phyloP scores from a whole-genome alignment of 2,329 filamentous ascomycete genomes.

The Colletotrichum theobromicola region DNA sequence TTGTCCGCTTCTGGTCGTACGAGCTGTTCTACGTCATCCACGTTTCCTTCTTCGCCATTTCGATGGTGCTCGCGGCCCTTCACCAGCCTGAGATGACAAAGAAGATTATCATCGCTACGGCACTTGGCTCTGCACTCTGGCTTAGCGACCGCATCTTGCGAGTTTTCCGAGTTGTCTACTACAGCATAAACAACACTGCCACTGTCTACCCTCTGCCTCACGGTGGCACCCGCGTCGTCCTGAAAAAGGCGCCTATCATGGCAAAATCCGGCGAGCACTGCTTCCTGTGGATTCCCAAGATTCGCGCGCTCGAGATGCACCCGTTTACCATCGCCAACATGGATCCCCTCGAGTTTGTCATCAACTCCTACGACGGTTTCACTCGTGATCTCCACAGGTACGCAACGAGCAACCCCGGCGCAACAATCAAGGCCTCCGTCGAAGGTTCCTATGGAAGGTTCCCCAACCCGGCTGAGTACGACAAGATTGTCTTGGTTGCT shows the following conservation, averaged over 20 bases:
- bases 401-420: constrained; percentile 47
- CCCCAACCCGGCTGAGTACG: constrained; percentile 43
- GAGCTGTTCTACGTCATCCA: constrained; percentile 62
- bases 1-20: constrained; percentile 55
- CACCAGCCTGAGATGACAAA: constrained; percentile 54
- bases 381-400: constrained; percentile 54
- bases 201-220: constrained; percentile 58
- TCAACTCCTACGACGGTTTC: constrained; percentile 62
- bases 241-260: constrained; percentile 52
- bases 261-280: constrained; percentile 64
- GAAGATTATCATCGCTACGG: constrained; percentile 46
- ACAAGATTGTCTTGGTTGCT: constrained; percentile 27
- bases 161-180: constrained; percentile 43
- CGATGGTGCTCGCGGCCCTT: constrained; percentile 52
- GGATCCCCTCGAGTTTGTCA: constrained; percentile 61
- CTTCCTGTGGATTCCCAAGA: constrained; percentile 66
- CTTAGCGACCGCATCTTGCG: constrained; percentile 55
- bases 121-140: constrained; percentile 54
- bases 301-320: constrained; percentile 64
- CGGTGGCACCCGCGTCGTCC: constrained; percentile 59
- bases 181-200: constrained; percentile 56
- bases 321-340: constrained; percentile 66
- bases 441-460: constrained; percentile 61
- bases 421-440: constrained; percentile 48
- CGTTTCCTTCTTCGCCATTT: constrained; percentile 52